Evolutionary conservation across 1,284 basidiomycete genomes (phyloP).

Genomic region (Afroboletus lepidellus): DNA sequence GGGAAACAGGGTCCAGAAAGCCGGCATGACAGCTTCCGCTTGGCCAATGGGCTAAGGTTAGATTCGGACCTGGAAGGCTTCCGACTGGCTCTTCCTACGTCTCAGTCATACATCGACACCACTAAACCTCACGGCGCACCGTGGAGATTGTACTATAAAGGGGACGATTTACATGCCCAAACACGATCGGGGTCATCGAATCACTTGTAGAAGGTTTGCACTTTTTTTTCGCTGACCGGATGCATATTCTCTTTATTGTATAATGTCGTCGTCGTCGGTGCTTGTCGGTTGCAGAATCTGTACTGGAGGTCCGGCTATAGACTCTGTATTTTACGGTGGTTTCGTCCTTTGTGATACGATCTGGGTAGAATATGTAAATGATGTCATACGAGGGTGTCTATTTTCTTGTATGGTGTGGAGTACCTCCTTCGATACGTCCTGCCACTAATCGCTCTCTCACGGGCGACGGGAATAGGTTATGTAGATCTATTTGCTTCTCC

Average conservation of each 20-base stretch:
- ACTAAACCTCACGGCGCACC: background rate
- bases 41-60: background rate
- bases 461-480: too few relatives aligned
- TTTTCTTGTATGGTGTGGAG: too few relatives aligned
- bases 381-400: too few relatives aligned
- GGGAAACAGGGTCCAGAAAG: background rate
- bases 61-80: constrained; percentile 1
- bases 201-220: background rate
- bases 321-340: too few relatives aligned
- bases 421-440: too few relatives aligned
- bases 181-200: background rate
- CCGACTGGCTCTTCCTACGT: constrained; percentile 1
- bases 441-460: too few relatives aligned
- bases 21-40: background rate
- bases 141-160: background rate
- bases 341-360: too few relatives aligned
- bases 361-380: too few relatives aligned
- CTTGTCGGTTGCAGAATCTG: background rate
- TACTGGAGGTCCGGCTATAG: too few relatives aligned
- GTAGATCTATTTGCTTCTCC: too few relatives aligned
- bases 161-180: background rate
- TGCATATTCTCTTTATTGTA: background rate
- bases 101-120: background rate
- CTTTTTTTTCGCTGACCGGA: background rate
- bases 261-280: background rate